phyloP scores from a whole-genome alignment of 768 basidiomycete genomes.

The Lyophyllum decastes region DNA sequence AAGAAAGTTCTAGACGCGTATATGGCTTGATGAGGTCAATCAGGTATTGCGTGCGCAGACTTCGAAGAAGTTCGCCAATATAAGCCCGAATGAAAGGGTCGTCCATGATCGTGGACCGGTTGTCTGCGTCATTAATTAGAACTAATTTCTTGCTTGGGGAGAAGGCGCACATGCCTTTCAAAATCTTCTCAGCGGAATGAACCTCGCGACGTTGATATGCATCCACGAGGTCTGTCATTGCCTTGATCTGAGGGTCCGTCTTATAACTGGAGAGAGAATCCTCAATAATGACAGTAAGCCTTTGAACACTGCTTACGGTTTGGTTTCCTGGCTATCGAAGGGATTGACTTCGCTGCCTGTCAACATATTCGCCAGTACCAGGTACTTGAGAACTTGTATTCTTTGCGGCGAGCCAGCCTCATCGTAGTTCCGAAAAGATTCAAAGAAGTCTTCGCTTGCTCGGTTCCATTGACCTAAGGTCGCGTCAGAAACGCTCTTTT shows the following conservation, averaged over 20 bases:
- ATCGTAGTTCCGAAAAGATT: conserved; percentile 98
- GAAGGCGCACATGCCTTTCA: conserved; percentile 59
- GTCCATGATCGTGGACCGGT: conserved; percentile 93
- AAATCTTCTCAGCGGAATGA: conserved; percentile 94
- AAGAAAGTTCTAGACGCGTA: conserved; percentile 88
- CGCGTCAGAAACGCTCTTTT: background rate
- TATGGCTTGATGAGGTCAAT: conserved; percentile 99
- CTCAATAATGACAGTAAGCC: background rate
- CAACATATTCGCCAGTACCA: conserved; percentile 97
- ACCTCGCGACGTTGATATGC: conserved; percentile 97
- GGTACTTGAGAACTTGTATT: conserved; percentile 97
- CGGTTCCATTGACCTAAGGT: conserved; percentile 88
- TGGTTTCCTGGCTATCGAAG: conserved; percentile 99
- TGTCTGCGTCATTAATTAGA: conserved; percentile 53
- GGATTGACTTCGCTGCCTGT: conserved; percentile 99
- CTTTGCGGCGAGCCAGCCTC: conserved; percentile 96
- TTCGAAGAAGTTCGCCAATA: conserved; percentile 94
- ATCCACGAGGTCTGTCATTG: conserved; percentile 96
- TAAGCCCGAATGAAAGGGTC: conserved; percentile 94
- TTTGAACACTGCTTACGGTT: conserved; percentile 69
- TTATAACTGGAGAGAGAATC: conserved; percentile 67
- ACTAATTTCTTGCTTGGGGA: background rate
- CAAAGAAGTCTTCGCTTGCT: conserved; percentile 98
- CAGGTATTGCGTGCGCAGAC: conserved; percentile 93
- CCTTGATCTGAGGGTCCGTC: conserved; percentile 93